Evolutionary conservation across 495 filamentous ascomycete genomes (phyloP), one percentile per base, ranked within the genome.

Genomic region (Chaetomium cochliodes): DNA sequence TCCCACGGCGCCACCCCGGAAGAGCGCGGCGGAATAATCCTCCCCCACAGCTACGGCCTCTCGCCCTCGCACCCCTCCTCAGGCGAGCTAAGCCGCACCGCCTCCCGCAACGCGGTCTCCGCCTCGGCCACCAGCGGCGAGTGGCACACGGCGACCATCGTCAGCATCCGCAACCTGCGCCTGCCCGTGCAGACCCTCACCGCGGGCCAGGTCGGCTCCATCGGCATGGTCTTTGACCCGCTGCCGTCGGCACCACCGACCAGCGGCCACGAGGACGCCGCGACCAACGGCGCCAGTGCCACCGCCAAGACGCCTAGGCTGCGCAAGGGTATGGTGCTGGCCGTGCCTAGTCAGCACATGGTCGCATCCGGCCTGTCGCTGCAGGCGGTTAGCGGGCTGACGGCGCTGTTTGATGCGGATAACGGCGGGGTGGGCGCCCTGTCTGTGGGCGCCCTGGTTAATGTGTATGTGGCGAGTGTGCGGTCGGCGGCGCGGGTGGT

Each of bases 401-500:
- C 73, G 26, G 82, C 81, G 2, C 74, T 69, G 3, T 82, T 86
- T 62, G 75, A 78, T n/a, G 71, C 76, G 12, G 72, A 74, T 2
- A 73, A 77, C 23, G 69, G 73, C 23, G 73, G 77, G 22, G 71
- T 76, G 11, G 72, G 70, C 62, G 67, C 77, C 60, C 69, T 84
- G 20, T 64, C 68, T 51, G 56, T 78, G 67, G 75, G 84, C 67
- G 75, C 84, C 76, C 78, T 89, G 25, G 90, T 94, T 1, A 90
- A 92, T 18, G 84, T 90, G 1, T 97, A 97, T 67, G 87, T 92
- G 42, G 91, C 89, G 16, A 96, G 91, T 71, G 87, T 97, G n/a
- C 85, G 94, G 18, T 86, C 92, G 2, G 82, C 88, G 0, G 92
- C 92, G 13, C 85, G 88, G 61, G 85, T 97, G 4, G 71, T 82